Evolutionary conservation across 2,329 filamentous ascomycete species (phyloP).

Genomic region (Helminthosporium solani): DNA sequence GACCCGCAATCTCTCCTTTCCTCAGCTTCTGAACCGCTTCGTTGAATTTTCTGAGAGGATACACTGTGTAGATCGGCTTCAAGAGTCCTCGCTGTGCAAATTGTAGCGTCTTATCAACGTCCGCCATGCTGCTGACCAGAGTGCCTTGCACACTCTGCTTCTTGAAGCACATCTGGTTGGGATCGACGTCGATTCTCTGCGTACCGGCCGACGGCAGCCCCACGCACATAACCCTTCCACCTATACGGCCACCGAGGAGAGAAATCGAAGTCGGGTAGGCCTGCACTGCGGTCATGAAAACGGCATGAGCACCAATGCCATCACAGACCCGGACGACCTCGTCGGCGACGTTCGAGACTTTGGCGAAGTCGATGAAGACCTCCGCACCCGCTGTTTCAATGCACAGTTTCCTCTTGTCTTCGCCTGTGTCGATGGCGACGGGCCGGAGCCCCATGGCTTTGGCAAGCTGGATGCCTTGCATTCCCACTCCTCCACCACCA

Average conservation of each 20-base stretch:
- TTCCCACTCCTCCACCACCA: constrained; percentile 54
- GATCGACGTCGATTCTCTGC: constrained; percentile 37
- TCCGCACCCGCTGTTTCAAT: constrained; percentile 37
- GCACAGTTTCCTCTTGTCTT: constrained; percentile 39
- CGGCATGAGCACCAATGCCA: constrained; percentile 42
- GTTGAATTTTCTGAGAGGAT: constrained; percentile 49
- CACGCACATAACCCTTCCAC: constrained; percentile 56
- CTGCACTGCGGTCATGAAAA: constrained; percentile 42
- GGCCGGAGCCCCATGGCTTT: constrained; percentile 43
- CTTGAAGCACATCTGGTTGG: constrained; percentile 37
- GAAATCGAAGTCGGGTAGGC: constrained; percentile 30
- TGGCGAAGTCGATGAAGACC: constrained; percentile 42
- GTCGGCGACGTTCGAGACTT: constrained; percentile 32
- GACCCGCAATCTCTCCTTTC: constrained; percentile 53
- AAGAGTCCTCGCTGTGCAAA: constrained; percentile 54
- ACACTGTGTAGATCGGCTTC: constrained; percentile 53
- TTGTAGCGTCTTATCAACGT: constrained; percentile 49
- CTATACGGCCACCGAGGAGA: constrained; percentile 49
- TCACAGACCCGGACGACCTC: constrained; percentile 38
- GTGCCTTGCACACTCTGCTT: constrained; percentile 40
- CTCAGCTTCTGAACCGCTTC: constrained; percentile 55
- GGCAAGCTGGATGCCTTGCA: constrained; percentile 55
- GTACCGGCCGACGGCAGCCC: constrained; percentile 42
- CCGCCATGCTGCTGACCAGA: constrained; percentile 51
- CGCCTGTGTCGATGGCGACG: constrained; percentile 41